phyloP scores from a whole-genome alignment of 148 eudicot species.

The Arctostaphylos glauca region DNA sequence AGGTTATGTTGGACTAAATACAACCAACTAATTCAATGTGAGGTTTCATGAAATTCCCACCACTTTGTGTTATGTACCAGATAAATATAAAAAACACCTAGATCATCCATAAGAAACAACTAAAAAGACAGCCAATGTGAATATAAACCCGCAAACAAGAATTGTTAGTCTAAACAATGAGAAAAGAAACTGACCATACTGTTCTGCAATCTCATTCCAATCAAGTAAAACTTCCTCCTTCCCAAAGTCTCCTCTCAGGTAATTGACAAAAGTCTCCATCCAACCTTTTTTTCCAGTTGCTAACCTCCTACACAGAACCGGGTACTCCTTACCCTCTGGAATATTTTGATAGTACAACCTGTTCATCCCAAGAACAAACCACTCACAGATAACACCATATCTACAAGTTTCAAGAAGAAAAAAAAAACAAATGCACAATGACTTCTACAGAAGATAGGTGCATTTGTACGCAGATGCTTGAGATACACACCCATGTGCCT shows the following conservation, averaged over 20 bases:
- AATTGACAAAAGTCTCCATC: constrained; percentile 39
- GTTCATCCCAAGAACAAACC: constrained; percentile 19
- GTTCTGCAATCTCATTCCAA: constrained; percentile 87
- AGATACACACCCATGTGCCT: background rate
- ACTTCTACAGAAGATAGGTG: background rate
- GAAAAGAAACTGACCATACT: constrained; percentile 48
- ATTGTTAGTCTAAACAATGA: background rate
- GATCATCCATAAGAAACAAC: background rate
- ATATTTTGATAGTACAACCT: constrained; percentile 90
- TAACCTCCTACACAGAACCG: constrained; percentile 72
- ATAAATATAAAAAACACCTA: background rate
- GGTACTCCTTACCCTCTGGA: constrained; percentile 93
- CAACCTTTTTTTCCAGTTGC: constrained; percentile 38
- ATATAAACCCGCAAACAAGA: background rate
- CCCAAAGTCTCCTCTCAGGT: constrained; percentile 32
- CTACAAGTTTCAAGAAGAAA: background rate
- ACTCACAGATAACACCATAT: background rate
- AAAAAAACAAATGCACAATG: background rate
- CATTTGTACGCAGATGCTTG: background rate
- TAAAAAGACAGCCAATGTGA: background rate
- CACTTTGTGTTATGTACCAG: background rate
- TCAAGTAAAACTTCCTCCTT: constrained; percentile 77
- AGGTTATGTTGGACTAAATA: no score
- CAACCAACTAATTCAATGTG: background rate
- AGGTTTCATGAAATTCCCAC: background rate